These are phyloP conservation scores for Ceratocystis huliohia DNA, from an alignment of 2,329 filamentous ascomycete species.

Conservation along the genomic window DNA sequence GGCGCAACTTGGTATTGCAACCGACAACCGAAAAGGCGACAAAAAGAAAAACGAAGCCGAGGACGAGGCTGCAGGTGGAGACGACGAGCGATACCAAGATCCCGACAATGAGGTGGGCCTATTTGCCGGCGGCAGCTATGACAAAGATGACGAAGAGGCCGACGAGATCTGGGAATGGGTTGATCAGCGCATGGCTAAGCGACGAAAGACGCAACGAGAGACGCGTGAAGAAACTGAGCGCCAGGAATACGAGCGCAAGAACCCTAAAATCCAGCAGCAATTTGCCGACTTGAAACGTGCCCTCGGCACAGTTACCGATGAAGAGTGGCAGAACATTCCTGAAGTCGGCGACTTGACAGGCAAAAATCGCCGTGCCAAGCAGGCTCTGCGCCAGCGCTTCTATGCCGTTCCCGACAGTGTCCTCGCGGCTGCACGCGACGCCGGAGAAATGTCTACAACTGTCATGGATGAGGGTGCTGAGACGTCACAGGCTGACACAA, in stretches of 20 bases:
- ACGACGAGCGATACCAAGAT: conserved; percentile 77
- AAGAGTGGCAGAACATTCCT: conserved; percentile 90
- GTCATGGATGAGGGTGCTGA: conserved; percentile 58
- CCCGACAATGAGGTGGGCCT: conserved; percentile 94
- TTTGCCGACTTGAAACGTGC: conserved; percentile 93
- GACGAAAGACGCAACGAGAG: conserved; percentile 84
- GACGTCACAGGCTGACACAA: conserved; percentile 29
- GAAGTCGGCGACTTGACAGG: conserved; percentile 95
- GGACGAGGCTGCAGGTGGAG: conserved; percentile 32
- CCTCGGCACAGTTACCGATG: conserved; percentile 75
- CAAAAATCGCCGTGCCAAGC: conserved; percentile 74
- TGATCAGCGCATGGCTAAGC: conserved; percentile 91
- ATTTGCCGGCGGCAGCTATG: conserved; percentile 90
- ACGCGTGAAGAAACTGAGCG: conserved; percentile 79
- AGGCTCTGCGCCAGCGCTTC: conserved; percentile 71
- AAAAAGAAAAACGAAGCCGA: conserved; percentile 58
- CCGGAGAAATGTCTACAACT: conserved; percentile 72
- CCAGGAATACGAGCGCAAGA: conserved; percentile 92
- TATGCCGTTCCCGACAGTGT: conserved; percentile 97
- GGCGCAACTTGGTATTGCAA: conserved; percentile 60
- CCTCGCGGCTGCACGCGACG: conserved; percentile 69
- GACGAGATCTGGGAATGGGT: conserved; percentile 92
- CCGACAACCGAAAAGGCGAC: conserved; percentile 55
- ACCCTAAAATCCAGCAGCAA: conserved; percentile 95
- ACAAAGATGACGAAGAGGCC: conserved; percentile 94